phyloP scores from a whole-genome alignment of 2,329 filamentous ascomycete genomes.

The Orbilia oligospora region DNA sequence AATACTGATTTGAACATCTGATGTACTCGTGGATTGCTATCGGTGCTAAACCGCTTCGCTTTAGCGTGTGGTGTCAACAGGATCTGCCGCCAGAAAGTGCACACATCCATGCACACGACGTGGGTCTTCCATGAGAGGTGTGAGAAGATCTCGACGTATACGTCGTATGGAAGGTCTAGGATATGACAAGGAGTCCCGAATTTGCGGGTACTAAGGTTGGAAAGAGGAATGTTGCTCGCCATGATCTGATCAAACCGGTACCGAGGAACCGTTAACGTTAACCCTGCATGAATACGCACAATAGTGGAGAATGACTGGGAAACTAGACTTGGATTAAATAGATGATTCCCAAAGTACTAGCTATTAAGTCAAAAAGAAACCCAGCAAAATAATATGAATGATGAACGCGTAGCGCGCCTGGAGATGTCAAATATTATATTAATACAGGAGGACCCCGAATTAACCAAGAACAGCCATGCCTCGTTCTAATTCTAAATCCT shows the following conservation, averaged over 20 bases:
- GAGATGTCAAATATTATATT: not conserved
- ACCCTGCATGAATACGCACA: too few relatives aligned
- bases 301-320: too few relatives aligned
- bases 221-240: not conserved
- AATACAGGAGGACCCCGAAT: not conserved
- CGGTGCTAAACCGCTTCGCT: slow-evolving; percentile 7
- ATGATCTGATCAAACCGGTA: too few relatives aligned
- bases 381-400: not conserved
- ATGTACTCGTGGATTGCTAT: slow-evolving; percentile 20
- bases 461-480: not conserved
- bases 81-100: slow-evolving; percentile 29
- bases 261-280: too few relatives aligned
- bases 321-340: too few relatives aligned
- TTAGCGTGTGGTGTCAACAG: not conserved
- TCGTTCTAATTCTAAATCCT: not conserved
- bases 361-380: too few relatives aligned
- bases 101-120: slow-evolving; percentile 40
- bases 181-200: not conserved
- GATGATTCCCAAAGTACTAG: too few relatives aligned
- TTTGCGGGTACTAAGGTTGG: not conserved
- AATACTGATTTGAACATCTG: slow-evolving; percentile 26
- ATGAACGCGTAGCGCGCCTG: slow-evolving; percentile 10
- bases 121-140: slow-evolving; percentile 37
- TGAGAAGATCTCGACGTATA: slow-evolving; percentile 40
- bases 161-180: slow-evolving; percentile 21